A percentile compares a stretch with the other conserved stretches of the same genome.
Evolutionary conservation across 805 yeast genomes (phyloP).

Genomic region (Saturnispora zaruensis): DNA sequence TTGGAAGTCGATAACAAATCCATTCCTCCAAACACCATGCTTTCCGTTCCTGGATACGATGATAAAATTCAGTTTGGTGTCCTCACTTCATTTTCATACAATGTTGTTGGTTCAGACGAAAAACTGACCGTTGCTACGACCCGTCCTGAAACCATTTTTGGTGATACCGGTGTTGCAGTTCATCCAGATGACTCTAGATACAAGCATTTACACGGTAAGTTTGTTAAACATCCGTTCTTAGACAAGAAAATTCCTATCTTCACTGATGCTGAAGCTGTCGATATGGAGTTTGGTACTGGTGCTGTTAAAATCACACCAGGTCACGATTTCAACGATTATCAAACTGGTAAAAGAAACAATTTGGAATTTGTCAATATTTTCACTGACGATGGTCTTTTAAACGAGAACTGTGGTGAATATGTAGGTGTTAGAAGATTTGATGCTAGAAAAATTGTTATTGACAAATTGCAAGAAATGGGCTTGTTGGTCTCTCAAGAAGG

Average conservation of each 20-base stretch:
- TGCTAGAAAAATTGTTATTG: conserved; percentile 82
- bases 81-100: conserved; percentile 90
- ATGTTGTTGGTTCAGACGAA: conserved; percentile 79
- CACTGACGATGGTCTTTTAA: conserved; percentile 86
- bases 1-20: conserved; percentile 93
- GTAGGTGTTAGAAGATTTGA: conserved; percentile 87
- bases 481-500: conserved; percentile 78
- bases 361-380: conserved; percentile 82
- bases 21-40: conserved; percentile 67
- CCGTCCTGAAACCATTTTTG: conserved; percentile 97
- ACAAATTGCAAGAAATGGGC: conserved; percentile 63
- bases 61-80: conserved; percentile 93
- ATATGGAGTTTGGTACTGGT: conserved; percentile 99
- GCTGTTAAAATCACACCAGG: conserved; percentile 99
- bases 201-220: conserved; percentile 91
- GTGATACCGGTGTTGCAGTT: conserved; percentile 97
- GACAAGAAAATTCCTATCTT: conserved; percentile 81
- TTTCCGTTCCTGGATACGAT: conserved; percentile 85
- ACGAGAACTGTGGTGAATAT: conserved; percentile 92
- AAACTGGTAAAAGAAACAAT: conserved; percentile 88
- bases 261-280: conserved; percentile 88
- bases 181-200: conserved; percentile 94
- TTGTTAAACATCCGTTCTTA: conserved; percentile 81
- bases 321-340: conserved; percentile 95
- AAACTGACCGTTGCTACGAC: conserved; percentile 90